Evolutionary conservation across 768 basidiomycete genomes (phyloP), one percentile per base, ranked within the genome.

Genomic region (Pleurotus platypus): DNA sequence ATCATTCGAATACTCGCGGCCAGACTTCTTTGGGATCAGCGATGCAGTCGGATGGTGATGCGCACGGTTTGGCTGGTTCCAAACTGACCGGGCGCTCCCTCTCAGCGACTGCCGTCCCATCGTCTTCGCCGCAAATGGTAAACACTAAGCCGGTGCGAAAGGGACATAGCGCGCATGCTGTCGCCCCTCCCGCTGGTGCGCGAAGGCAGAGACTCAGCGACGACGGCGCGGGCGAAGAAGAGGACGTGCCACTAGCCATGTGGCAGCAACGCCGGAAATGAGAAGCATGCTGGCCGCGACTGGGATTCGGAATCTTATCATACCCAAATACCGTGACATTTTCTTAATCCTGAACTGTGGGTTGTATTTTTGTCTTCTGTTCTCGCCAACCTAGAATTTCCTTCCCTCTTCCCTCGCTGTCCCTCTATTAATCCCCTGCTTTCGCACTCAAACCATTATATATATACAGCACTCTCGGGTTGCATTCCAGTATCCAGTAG

Each of bases 201-300:
- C 65, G 68, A 58, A 74, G 77, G 60, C 76, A 77, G 40, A 74
- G 75, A 63, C 72, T 75, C 26, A 72, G 74, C 50, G 75, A 79
- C 53, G 64, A 63, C 47, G 71, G 66, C 16, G 71, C 63, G 42
- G 74, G 73, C 24, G 88, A 90, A 65, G 90, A 92, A 64, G 90
- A 92, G 66, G 90, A 92, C 65, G 73, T 90, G 39, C 90, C 90
- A 16, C 74, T 93, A 48, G 89, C 91, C 16, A 69, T 90, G 56
- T 91, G 84, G 78, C 89, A 91, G 69, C 89, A 86, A 66, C 85
- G 82, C 63, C 77, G 84, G 65, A 77, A 78, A 66, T 83, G 70
- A 77, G 13, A 15, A 35, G 30, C 30, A 35, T 11, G 30, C 30
- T 11, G 30, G 30, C 30, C 9, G 30, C 30, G 30, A 9, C 30